phyloP scores from a whole-genome alignment of 495 filamentous ascomycete genomes.

The Aspergillus bertholletiae region DNA sequence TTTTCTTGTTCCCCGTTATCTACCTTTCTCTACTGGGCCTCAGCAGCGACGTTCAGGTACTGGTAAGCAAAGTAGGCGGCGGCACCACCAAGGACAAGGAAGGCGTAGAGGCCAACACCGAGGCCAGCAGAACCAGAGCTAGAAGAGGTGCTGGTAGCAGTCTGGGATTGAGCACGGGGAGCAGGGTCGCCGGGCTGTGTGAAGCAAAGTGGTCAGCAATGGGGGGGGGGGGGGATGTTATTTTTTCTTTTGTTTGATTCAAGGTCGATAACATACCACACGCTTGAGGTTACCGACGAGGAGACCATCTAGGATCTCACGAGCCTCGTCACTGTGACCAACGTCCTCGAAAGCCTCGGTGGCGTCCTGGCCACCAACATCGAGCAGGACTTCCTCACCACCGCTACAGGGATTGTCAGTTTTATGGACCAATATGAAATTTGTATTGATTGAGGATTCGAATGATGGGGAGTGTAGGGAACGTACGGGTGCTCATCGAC shows the following conservation, averaged over 20 bases:
- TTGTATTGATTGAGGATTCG: neutral
- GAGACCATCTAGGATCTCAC: conserved; percentile 83
- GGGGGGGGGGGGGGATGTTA: neutral
- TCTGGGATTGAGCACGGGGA: conserved; percentile 58
- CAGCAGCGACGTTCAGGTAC: conserved; percentile 61
- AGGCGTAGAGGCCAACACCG: conserved; percentile 78
- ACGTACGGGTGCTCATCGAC: conserved; percentile 99
- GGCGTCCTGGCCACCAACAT: conserved; percentile 93
- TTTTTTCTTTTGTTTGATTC: conserved; percentile 2
- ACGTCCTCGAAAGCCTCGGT: conserved; percentile 99
- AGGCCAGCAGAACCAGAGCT: conserved; percentile 47
- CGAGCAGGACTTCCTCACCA: conserved; percentile 96
- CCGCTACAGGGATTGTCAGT: conserved; percentile 55
- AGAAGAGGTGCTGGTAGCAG: conserved; percentile 46
- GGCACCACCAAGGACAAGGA: conserved; percentile 73
- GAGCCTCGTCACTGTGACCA: conserved; percentile 97
- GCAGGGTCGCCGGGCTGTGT: conserved; percentile 78
- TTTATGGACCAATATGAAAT: no score
- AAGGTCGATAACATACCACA: conserved; percentile 55
- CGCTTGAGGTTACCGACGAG: conserved; percentile 81
- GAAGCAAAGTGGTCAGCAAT: conserved; percentile 4
- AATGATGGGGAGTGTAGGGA: neutral
- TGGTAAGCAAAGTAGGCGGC: conserved; percentile 82
- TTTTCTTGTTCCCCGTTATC: conserved; percentile 9
- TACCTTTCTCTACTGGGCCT: conserved; percentile 22